These are phyloP conservation scores for Colletotrichum sp. DNA, from an alignment of 2,329 filamentous ascomycete species.

Conservation along the genomic window DNA sequence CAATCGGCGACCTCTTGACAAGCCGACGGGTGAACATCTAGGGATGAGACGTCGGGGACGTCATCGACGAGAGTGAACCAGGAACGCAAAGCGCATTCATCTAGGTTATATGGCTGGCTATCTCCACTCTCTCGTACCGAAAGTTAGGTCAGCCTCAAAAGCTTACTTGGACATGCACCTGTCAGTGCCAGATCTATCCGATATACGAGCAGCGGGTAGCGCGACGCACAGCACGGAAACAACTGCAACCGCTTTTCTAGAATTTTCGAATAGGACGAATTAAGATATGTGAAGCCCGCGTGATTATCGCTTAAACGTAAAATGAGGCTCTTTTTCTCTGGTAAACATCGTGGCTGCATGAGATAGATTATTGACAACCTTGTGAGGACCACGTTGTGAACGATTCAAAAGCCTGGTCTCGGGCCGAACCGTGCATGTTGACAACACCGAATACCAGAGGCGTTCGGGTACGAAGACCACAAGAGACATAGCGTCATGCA, in stretches of 20 bases:
- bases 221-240: not conserved
- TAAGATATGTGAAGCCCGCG: not conserved
- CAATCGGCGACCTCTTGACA: rapidly evolving
- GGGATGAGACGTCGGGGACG: not conserved
- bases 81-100: not conserved
- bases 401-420: not conserved
- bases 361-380: not conserved
- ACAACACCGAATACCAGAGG: not conserved
- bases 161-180: not conserved
- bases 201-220: not conserved
- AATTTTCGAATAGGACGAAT: not conserved
- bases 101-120: not conserved
- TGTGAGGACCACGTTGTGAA: not conserved
- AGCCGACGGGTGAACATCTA: no score
- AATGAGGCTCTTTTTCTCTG: not conserved
- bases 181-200: not conserved
- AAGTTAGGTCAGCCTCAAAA: not conserved
- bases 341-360: not conserved
- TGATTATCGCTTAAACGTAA: not conserved
- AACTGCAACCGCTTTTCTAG: not conserved
- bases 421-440: conserved; percentile 18
- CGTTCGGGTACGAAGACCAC: not conserved
- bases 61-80: not conserved
- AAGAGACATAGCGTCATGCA: not conserved
- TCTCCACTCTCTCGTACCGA: not conserved